phyloP scores from a whole-genome alignment of 2,329 filamentous ascomycete genomes.

The Fusarium dimerum region DNA sequence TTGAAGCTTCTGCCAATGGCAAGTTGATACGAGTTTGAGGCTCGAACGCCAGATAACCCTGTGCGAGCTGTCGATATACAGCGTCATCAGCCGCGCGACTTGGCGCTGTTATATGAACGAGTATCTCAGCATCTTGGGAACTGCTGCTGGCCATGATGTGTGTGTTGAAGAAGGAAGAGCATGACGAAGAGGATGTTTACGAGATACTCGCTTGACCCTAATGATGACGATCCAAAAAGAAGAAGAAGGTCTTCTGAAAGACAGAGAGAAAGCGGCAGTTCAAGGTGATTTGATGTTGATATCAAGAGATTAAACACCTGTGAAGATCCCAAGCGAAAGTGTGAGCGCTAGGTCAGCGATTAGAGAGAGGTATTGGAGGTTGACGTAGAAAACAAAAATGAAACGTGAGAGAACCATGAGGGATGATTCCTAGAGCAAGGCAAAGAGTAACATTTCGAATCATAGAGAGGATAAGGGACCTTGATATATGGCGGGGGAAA shows the following conservation, averaged over 20 bases:
- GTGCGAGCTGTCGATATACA: conserved; percentile 50
- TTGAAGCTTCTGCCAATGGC: conserved; percentile 1
- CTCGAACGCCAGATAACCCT: conserved; percentile 52
- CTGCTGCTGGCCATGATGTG: conserved; percentile 28
- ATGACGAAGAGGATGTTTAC: conserved; percentile 19
- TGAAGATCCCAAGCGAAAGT: not conserved
- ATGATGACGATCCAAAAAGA: not conserved
- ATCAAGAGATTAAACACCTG: no score
- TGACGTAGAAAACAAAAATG: not conserved
- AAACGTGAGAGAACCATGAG: not conserved
- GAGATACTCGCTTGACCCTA: not conserved
- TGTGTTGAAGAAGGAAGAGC: conserved; percentile 16
- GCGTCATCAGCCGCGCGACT: conserved; percentile 49
- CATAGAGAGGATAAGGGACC: not conserved
- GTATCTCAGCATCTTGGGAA: conserved; percentile 48
- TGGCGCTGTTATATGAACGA: conserved; percentile 57
- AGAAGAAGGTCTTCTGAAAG: not conserved
- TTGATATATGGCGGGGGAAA: conserved; percentile 5
- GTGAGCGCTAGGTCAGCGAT: not conserved
- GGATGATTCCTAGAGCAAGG: not conserved
- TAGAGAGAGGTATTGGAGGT: not conserved
- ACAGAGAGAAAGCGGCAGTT: not conserved
- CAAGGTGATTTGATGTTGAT: no score
- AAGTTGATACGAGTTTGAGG: conserved; percentile 26
- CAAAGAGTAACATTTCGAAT: not conserved